Evolutionary conservation across 2,329 filamentous ascomycete genomes (phyloP).

Genomic region (Microsporum ferrugineum): DNA sequence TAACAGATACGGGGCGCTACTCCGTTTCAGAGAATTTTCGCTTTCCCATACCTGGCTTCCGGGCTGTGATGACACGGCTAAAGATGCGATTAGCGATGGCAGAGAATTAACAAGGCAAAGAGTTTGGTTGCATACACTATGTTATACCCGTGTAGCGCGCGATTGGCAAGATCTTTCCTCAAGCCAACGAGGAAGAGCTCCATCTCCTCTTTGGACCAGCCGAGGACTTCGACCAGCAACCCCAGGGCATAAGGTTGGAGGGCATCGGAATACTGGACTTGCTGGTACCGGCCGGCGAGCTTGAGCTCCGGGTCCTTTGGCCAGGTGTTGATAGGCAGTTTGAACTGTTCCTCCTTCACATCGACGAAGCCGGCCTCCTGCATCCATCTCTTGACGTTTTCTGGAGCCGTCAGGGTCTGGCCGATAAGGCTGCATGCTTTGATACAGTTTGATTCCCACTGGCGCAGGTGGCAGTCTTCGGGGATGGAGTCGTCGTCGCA

Average conservation of each 20-base stretch:
- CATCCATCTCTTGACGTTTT: conserved; percentile 44
- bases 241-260: conserved; percentile 6
- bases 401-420: conserved; percentile 42
- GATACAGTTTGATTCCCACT: conserved; percentile 38
- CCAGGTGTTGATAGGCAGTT: conserved; percentile 22
- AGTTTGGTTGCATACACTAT: conserved; percentile 1
- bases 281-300: conserved; percentile 2
- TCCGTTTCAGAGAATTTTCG: neutral
- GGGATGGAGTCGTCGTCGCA: conserved; percentile 12
- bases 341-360: conserved; percentile 36
- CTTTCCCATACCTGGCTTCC: neutral
- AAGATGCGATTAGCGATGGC: neutral
- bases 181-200: conserved; percentile 5
- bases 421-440: conserved; percentile 36
- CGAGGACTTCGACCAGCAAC: conserved; percentile 6
- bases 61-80: conserved; percentile 1
- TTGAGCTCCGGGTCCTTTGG: conserved; percentile 15
- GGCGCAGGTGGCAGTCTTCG: conserved; percentile 7
- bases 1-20: neutral
- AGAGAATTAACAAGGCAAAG: neutral
- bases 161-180: conserved; percentile 5
- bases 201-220: conserved; percentile 6
- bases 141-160: conserved; percentile 5
- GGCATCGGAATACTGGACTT: conserved; percentile 2
- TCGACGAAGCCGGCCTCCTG: conserved; percentile 48